A percentile compares a stretch with the other conserved stretches of the same genome.
Conservation (phyloP, 257 asterid genomes). For the Nemophila menziesii region DNA sequence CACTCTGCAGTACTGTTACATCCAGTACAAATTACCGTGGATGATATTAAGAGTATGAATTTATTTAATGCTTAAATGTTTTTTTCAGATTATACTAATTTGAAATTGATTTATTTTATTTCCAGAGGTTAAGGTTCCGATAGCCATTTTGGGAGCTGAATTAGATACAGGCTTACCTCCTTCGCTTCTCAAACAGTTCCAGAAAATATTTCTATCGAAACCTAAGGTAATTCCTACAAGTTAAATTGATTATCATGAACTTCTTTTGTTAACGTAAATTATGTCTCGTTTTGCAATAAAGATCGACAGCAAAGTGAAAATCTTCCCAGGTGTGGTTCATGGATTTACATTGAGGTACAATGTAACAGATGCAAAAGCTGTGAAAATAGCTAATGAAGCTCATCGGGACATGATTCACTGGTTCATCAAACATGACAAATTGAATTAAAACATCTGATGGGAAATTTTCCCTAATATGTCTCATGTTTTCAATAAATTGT, state of each 20-base stretch:
- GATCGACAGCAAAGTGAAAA: too few species aligned
- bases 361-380: constrained; percentile 4
- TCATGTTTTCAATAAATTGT: too few species aligned
- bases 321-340: constrained; percentile 4
- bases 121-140: constrained; percentile 41
- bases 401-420: too few species aligned
- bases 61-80: not conserved
- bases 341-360: constrained; percentile 12
- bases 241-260: too few species aligned
- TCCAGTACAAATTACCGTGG: constrained; percentile 34
- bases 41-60: constrained; percentile 36
- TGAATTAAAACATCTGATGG: too few species aligned
- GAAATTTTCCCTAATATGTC: too few species aligned
- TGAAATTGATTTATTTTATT: too few species aligned
- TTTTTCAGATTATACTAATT: constrained; percentile 2
- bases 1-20: constrained; percentile 48
- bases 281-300: too few species aligned
- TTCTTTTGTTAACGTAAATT: too few species aligned
- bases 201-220: constrained; percentile 32
- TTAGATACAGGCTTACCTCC: constrained; percentile 35
- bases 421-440: constrained; percentile 29
- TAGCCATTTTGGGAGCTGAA: too few species aligned
- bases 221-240: too few species aligned
- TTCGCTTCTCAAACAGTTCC: constrained; percentile 31
- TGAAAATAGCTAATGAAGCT: too few species aligned